Percentiles rank a stretch among this genome's conserved stretches.
phyloP scores from a whole-genome alignment of 2,329 filamentous ascomycete species.

The Aspergillus pseudoterreus region DNA sequence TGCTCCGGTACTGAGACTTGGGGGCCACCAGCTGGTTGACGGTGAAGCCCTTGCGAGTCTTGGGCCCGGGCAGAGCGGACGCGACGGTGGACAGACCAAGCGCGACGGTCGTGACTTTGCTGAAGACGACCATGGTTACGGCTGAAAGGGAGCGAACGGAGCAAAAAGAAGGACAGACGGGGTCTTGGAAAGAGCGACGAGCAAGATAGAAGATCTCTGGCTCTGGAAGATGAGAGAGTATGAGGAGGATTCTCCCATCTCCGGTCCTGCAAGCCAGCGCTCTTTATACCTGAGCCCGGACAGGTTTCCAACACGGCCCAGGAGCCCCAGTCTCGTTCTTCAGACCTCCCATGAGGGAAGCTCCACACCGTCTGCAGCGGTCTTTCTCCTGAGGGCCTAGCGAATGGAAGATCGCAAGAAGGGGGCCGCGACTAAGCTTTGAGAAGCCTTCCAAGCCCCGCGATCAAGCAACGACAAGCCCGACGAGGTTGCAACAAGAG shows the following conservation, averaged over 20 bases:
- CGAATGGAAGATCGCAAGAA: conserved; percentile 5
- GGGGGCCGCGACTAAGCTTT: conserved; percentile 2
- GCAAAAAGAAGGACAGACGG: background rate
- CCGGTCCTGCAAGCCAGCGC: background rate
- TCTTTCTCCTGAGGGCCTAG: conserved; percentile 18
- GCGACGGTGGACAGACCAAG: conserved; percentile 25
- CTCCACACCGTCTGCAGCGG: conserved; percentile 8
- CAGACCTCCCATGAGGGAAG: conserved; percentile 3
- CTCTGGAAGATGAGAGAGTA: conserved; percentile 12
- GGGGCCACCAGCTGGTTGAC: conserved; percentile 27
- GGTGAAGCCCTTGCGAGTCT: conserved; percentile 27
- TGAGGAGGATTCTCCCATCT: background rate
- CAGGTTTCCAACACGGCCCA: background rate
- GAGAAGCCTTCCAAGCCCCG: background rate
- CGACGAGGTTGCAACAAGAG: background rate
- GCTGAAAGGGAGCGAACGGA: background rate
- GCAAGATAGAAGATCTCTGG: conserved; percentile 9
- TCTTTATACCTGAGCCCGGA: too few relatives aligned
- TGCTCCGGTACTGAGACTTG: conserved; percentile 14
- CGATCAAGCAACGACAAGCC: background rate
- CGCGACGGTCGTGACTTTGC: conserved; percentile 24
- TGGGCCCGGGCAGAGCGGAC: conserved; percentile 26
- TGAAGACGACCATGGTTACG: conserved; percentile 32
- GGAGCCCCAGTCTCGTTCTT: background rate
- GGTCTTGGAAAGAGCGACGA: conserved; percentile 5